Evolutionary conservation across 805 yeast genomes (phyloP).

Genomic region (Clavispora carvajalis): DNA sequence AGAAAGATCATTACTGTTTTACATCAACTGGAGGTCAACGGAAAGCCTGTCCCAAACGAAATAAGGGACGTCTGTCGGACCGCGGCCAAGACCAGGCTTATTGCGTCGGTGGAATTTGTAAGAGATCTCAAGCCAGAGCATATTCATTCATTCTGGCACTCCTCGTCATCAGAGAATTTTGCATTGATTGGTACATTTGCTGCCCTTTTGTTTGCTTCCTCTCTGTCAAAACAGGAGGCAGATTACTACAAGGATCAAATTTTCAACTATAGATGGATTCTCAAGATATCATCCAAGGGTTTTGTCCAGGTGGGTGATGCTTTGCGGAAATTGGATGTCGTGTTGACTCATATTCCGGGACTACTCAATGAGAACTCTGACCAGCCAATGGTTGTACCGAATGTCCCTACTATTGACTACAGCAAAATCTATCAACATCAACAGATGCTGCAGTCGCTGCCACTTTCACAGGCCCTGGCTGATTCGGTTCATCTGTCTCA

Average conservation of each 20-base stretch:
- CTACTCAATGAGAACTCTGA: constrained; percentile 38
- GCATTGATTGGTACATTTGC: constrained; percentile 87
- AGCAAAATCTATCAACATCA: constrained; percentile 7
- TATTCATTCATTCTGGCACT: constrained; percentile 85
- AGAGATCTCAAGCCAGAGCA: constrained; percentile 75
- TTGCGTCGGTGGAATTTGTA: constrained; percentile 78
- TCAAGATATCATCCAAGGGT: constrained; percentile 69
- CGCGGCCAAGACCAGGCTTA: constrained; percentile 78
- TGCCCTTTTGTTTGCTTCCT: constrained; percentile 67
- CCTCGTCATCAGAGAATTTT: constrained; percentile 71
- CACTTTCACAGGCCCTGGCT: constrained; percentile 1
- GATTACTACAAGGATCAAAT: constrained; percentile 61
- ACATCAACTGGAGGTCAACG: constrained; percentile 28
- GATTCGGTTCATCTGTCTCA: neutral
- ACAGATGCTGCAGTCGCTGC: constrained; percentile 11
- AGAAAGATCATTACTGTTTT: constrained; percentile 64
- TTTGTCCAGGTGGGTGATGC: constrained; percentile 79
- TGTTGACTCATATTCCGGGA: constrained; percentile 74
- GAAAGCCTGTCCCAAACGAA: constrained; percentile 32
- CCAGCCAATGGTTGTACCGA: constrained; percentile 33
- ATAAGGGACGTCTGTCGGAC: constrained; percentile 60
- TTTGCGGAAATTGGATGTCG: constrained; percentile 61
- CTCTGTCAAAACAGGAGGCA: constrained; percentile 56
- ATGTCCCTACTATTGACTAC: constrained; percentile 24
- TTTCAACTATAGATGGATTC: constrained; percentile 68